A percentile compares a stretch with the other conserved stretches of the same genome.
Evolutionary conservation across 495 filamentous ascomycete species (phyloP).

Genomic region (Penicillium lividum): DNA sequence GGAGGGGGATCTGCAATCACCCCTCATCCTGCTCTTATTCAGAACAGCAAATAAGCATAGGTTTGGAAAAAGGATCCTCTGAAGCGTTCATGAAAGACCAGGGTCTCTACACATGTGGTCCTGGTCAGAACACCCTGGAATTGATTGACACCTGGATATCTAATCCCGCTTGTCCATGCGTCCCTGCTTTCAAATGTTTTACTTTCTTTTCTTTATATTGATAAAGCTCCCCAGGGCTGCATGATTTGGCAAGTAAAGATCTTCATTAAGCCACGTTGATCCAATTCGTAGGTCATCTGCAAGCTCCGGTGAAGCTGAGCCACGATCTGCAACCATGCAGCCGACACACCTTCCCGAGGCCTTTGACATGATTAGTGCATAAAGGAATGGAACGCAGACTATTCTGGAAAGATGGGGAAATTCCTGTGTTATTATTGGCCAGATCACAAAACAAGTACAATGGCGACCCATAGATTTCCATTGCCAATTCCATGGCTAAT

Average conservation of each 20-base stretch:
- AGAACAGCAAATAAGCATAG: background rate
- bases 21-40: conserved; percentile 4
- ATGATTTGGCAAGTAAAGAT: conserved; percentile 15
- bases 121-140: background rate
- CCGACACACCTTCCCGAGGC: conserved; percentile 15
- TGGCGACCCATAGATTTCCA: too few species aligned
- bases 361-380: background rate
- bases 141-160: background rate
- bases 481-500: background rate
- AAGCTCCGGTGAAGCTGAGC: conserved; percentile 22
- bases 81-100: background rate
- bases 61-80: conserved; percentile 9
- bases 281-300: conserved; percentile 37
- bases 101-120: background rate
- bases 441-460: background rate
- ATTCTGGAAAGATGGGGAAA: conserved; percentile 3
- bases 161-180: background rate
- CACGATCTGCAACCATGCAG: conserved; percentile 26
- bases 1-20: conserved; percentile 9
- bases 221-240: conserved; percentile 10
- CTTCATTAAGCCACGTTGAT: conserved; percentile 6
- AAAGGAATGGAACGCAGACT: background rate
- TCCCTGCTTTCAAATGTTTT: background rate
- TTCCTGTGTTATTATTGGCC: background rate
- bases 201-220: too few species aligned